These are phyloP conservation scores for Aspergillus aculeatinus DNA, from an alignment of 2,329 filamentous ascomycete species.

Conservation along the genomic window DNA sequence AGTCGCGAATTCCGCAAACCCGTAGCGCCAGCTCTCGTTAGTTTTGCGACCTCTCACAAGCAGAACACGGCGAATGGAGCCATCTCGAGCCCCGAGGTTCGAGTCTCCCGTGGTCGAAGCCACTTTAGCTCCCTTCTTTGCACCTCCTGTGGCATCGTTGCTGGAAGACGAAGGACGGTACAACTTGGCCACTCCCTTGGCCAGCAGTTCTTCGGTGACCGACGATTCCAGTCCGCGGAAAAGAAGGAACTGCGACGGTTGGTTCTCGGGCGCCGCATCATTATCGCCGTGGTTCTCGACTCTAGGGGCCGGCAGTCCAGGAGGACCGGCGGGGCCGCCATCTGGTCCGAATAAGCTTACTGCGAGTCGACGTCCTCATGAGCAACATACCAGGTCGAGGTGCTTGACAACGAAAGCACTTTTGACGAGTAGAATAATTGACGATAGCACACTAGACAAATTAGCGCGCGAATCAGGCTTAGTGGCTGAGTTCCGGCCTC, in stretches of 20 bases:
- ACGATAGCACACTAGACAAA: conserved; percentile 51
- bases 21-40: conserved; percentile 75
- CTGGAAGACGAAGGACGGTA: conserved; percentile 56
- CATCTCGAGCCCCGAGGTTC: conserved; percentile 68
- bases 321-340: conserved; percentile 32
- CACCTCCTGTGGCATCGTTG: conserved; percentile 35
- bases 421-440: conserved; percentile 57
- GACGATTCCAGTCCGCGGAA: conserved; percentile 69
- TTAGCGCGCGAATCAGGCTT: not conserved
- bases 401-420: conserved; percentile 60
- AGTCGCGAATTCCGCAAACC: conserved; percentile 79
- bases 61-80: conserved; percentile 74
- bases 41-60: conserved; percentile 70
- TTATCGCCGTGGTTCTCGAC: conserved; percentile 55
- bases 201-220: conserved; percentile 70
- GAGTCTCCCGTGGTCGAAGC: conserved; percentile 57
- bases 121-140: conserved; percentile 51
- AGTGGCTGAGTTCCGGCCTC: conserved; percentile 14
- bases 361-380: not conserved
- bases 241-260: conserved; percentile 73
- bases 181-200: conserved; percentile 70
- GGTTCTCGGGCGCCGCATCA: conserved; percentile 55
- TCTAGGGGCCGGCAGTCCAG: conserved; percentile 42
- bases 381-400: conserved; percentile 50
- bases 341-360: conserved; percentile 20